These are phyloP conservation scores for Suillus brevipes DNA, from an alignment of 768 basidiomycete species.

Conservation along the genomic window DNA sequence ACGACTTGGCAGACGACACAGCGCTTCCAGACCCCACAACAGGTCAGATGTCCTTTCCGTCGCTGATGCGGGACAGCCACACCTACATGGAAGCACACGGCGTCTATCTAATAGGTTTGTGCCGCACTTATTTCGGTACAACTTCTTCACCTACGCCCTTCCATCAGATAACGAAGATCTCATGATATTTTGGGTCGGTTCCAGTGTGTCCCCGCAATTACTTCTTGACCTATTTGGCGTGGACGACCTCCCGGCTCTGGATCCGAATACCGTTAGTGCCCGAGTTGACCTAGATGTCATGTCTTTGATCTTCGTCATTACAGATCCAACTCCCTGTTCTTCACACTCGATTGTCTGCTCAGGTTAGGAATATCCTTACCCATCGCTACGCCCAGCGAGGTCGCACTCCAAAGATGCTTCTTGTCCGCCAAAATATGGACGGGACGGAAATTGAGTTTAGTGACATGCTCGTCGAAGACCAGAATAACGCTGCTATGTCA, in stretches of 20 bases:
- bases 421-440: slow-evolving; percentile 92
- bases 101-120: slow-evolving; percentile 86
- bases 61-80: slow-evolving; percentile 80
- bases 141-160: background rate
- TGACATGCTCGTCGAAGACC: slow-evolving; percentile 96
- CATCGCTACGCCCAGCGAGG: slow-evolving; percentile 59
- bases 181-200: slow-evolving; percentile 89
- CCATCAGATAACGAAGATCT: slow-evolving; percentile 81
- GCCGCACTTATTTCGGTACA: slow-evolving; percentile 6
- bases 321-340: slow-evolving; percentile 73
- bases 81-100: slow-evolving; percentile 88
- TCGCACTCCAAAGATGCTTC: slow-evolving; percentile 57
- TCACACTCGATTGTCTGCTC: slow-evolving; percentile 73
- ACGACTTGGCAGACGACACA: slow-evolving; percentile 72
- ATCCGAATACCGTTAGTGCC: slow-evolving; percentile 63
- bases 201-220: slow-evolving; percentile 77
- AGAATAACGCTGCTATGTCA: slow-evolving; percentile 93
- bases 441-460: slow-evolving; percentile 93
- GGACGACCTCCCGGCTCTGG: slow-evolving; percentile 71
- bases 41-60: slow-evolving; percentile 66
- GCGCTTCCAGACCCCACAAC: slow-evolving; percentile 65
- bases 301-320: slow-evolving; percentile 9
- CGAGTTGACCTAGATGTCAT: background rate
- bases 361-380: slow-evolving; percentile 84
- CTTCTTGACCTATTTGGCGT: slow-evolving; percentile 82